Base-by-base conservation (phyloP, 1,284 basidiomycete species). In the Trametes polyzona region DNA sequence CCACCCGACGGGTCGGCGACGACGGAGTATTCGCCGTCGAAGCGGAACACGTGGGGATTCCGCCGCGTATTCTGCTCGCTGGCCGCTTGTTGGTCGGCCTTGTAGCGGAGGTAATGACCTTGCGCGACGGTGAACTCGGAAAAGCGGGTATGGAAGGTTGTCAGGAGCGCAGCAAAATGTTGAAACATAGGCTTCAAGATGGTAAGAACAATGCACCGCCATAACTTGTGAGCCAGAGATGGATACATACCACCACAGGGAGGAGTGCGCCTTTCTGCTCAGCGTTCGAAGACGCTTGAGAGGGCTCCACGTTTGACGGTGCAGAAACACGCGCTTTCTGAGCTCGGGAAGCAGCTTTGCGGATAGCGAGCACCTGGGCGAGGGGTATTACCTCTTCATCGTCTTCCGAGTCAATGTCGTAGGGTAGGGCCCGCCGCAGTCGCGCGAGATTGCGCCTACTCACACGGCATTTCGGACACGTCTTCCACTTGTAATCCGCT, bases 21-120 rank as follows among this genome's bases (percentile, higher is more conserved):
- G 27, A 78, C 67, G 6, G 83, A 80, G 66, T 76, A 84, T 67
- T 86, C 83, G 17, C 82, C 83, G 39, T 78, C 76, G 58, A 86
- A 85, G 11, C 67, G 66, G 65, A 86, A 85, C 33, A 67, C 21
- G 58, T 68, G 64, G 9, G 69, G 66, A 14, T 48, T 48, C 1
- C 35, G 29, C 4, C 27, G 32, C 4, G 67, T 65, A 17, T 32
- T 54, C 8, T 27, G n/a, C 11, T 16, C 21, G 23, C 52, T 46
- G 32, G 48, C 33, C 8, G 17, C 37, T 8, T 51, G 52, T 23
- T 67, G 48, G 4, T 65, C 43, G 14, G 49, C 47, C 53, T 72
- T 73, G 61, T 70, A 71, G 27, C 68, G 69, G 41, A 73, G 67
- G 57, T 80, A 79, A 41, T 71, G 70, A 3, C 69, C 62, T 55